A percentile compares a stretch with the other conserved stretches of the same genome.
Evolutionary conservation across 129 eudicot species (phyloP).

Genomic region (Flaveria sonorensis): DNA sequence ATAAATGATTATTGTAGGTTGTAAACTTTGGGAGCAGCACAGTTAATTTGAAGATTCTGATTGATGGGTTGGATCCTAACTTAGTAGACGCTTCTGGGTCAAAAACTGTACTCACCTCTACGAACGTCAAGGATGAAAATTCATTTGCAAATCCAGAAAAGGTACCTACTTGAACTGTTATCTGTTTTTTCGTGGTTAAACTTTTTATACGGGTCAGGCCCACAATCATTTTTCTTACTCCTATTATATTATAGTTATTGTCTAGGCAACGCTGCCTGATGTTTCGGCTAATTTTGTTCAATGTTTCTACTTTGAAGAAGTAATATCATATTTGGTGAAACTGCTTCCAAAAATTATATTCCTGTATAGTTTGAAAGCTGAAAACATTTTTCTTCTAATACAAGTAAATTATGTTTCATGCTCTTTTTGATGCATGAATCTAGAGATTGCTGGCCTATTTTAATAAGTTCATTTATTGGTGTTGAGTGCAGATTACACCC

Average conservation of each 20-base stretch:
- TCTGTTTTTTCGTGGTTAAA: neutral
- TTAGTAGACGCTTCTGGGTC: conserved; percentile 43
- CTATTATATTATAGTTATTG: too few relatives aligned
- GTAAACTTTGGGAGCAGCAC: conserved; percentile 70
- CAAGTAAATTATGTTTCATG: too few relatives aligned
- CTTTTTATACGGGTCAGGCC: neutral
- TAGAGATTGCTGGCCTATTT: neutral
- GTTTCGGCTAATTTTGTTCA: too few relatives aligned
- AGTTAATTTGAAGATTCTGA: conserved; percentile 48
- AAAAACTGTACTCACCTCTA: conserved; percentile 60
- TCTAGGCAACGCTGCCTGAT: too few relatives aligned
- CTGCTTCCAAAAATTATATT: too few relatives aligned
- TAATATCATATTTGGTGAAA: neutral
- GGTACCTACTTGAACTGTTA: conserved; percentile 40
- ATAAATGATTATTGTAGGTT: conserved; percentile 47
- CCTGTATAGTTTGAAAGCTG: too few relatives aligned
- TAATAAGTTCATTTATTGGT: neutral
- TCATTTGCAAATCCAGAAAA: conserved; percentile 63
- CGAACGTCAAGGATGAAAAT: conserved; percentile 68
- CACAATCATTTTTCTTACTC: too few relatives aligned
- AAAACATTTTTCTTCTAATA: too few relatives aligned
- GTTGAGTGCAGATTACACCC: conserved; percentile 46
- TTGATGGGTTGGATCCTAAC: conserved; percentile 60
- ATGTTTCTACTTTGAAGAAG: too few relatives aligned
- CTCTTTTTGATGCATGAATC: too few relatives aligned